Evolutionary conservation across 2,329 filamentous ascomycete species (phyloP).

Genomic region (Aspergillus proliferans): DNA sequence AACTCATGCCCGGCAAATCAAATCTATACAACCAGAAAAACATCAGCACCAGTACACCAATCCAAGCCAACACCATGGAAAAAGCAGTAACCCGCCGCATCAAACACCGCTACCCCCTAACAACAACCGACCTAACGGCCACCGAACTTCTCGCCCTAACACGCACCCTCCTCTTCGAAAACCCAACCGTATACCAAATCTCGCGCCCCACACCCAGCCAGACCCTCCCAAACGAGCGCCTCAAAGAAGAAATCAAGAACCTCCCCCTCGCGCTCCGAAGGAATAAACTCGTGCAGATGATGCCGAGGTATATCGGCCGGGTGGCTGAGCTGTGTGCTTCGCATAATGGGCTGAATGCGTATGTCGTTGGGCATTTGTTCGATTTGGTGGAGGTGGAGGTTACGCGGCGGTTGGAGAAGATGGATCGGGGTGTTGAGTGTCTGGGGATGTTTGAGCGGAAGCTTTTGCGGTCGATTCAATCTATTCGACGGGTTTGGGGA

Average conservation of each 20-base stretch:
- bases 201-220: neutral
- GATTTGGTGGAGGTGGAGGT: constrained; percentile 19
- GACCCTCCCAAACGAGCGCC: neutral
- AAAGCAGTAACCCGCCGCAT: neutral
- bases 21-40: neutral
- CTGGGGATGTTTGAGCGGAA: constrained; percentile 7
- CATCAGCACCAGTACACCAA: neutral
- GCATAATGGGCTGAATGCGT: constrained; percentile 19
- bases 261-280: constrained; percentile 8
- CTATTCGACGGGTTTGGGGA: constrained; percentile 28
- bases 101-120: constrained; percentile 9
- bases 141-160: constrained; percentile 18
- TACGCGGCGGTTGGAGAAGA: constrained; percentile 13
- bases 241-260: constrained; percentile 5
- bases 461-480: constrained; percentile 16
- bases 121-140: constrained; percentile 13
- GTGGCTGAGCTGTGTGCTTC: constrained; percentile 15
- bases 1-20: neutral
- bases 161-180: constrained; percentile 16
- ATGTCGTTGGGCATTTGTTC: constrained; percentile 15
- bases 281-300: constrained; percentile 8
- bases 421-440: constrained; percentile 13
- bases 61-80: neutral
- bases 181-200: neutral
- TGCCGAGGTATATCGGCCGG: constrained; percentile 13